These are phyloP conservation scores for Fusarium napiforme DNA, from an alignment of 2,329 filamentous ascomycete species.

Conservation along the genomic window DNA sequence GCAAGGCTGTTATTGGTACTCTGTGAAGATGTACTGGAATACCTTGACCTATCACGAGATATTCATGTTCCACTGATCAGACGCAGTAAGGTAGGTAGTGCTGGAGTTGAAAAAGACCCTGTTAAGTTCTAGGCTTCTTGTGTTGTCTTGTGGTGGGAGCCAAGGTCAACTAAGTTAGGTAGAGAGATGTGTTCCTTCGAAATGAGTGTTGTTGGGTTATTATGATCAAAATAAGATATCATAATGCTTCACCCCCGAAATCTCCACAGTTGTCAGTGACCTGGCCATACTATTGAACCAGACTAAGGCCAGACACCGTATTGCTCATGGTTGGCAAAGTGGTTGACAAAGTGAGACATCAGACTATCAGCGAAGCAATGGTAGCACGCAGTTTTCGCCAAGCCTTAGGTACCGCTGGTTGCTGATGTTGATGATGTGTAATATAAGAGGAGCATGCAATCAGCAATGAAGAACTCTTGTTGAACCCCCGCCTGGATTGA, in stretches of 20 bases:
- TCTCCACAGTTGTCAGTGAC: not conserved
- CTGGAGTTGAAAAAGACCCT: not conserved
- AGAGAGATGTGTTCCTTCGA: not conserved
- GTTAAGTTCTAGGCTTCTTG: not conserved
- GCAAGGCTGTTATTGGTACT: conserved; percentile 1
- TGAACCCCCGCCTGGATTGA: conserved; percentile 18
- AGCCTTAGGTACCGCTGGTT: conserved; percentile 14
- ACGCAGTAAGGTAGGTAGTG: not conserved
- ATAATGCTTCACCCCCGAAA: not conserved
- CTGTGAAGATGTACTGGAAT: not conserved
- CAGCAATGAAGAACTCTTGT: conserved; percentile 26
- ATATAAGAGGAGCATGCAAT: conserved; percentile 19
- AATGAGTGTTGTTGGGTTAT: not conserved
- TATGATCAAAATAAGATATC: conserved; percentile 6
- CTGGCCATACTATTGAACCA: not conserved
- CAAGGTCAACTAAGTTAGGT: not conserved
- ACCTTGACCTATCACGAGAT: not conserved
- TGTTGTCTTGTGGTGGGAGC: conserved; percentile 9
- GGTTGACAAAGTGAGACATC: not conserved
- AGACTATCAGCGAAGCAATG: not conserved
- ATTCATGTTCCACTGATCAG: conserved; percentile 6
- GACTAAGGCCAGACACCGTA: not conserved
- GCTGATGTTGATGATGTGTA: conserved; percentile 11
- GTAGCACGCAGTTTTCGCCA: conserved; percentile 7
- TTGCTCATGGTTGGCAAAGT: not conserved